A percentile compares a stretch with the other conserved stretches of the same genome.
Evolutionary conservation across 108 stramenopile genomes (phyloP).

Genomic region (Cyclotella distinguenda): DNA sequence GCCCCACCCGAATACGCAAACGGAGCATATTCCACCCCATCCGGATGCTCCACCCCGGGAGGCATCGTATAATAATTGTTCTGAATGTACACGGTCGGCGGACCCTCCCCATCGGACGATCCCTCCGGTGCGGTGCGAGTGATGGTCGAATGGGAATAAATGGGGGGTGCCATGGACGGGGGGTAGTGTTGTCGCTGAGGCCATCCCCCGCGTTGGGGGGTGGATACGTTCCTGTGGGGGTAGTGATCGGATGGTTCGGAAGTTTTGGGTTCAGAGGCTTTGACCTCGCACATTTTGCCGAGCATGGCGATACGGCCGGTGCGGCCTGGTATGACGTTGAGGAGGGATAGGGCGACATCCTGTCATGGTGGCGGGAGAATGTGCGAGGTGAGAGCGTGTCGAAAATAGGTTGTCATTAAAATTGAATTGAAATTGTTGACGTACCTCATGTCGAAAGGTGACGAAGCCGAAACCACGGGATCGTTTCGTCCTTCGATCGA

Average conservation of each 20-base stretch:
- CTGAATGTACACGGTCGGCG: conserved; percentile 28
- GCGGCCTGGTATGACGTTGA: conserved; percentile 34
- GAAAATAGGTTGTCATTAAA: neutral
- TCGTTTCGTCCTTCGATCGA: conserved; percentile 74
- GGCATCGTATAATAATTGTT: conserved; percentile 42
- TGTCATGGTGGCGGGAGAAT: conserved; percentile 5
- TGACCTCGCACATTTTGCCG: conserved; percentile 71
- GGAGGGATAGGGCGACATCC: conserved; percentile 38
- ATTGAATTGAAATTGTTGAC: conserved; percentile 13
- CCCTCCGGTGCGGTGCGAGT: conserved; percentile 24
- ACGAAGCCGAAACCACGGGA: conserved; percentile 95
- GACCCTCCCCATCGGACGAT: neutral
- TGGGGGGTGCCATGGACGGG: conserved; percentile 9
- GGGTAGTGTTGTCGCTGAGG: conserved; percentile 18
- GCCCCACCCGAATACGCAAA: conserved; percentile 10
- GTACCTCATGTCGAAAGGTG: conserved; percentile 64
- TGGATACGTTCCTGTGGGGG: neutral
- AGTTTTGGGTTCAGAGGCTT: conserved; percentile 63
- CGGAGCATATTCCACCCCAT: neutral
- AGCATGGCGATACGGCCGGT: conserved; percentile 59
- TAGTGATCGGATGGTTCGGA: conserved; percentile 10
- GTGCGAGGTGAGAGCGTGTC: neutral
- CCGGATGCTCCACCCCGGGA: conserved; percentile 9
- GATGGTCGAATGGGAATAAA: conserved; percentile 41
- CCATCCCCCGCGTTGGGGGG: no score